A percentile compares a stretch with the other conserved stretches of the same genome.
phyloP scores from a whole-genome alignment of 83 land plant species.

The Larix sibirica region DNA sequence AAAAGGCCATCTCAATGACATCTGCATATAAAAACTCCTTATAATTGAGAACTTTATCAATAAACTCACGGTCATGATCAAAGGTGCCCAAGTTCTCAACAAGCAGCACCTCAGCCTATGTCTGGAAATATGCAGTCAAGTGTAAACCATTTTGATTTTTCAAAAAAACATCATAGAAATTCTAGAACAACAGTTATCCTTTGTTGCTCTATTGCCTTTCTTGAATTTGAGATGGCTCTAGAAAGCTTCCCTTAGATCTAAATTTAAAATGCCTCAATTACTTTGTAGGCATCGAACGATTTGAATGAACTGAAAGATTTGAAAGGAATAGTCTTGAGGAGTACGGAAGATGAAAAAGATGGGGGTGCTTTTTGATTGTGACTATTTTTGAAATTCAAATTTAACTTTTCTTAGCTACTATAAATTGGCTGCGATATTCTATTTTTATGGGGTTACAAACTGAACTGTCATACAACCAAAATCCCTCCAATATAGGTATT shows the following conservation, averaged over 20 bases:
- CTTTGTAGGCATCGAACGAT: not conserved
- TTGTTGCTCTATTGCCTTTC: not conserved
- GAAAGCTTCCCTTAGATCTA: too few species aligned
- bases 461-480: too few species aligned
- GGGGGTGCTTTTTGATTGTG: not conserved
- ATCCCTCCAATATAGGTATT: too few species aligned
- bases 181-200: not conserved
- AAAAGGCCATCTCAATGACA: slow-evolving; percentile 64
- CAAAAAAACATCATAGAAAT: not conserved
- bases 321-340: slow-evolving; percentile 41
- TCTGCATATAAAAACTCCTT: slow-evolving; percentile 63
- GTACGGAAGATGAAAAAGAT: slow-evolving; percentile 20
- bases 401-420: too few species aligned
- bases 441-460: too few species aligned
- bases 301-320: not conserved
- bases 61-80: slow-evolving; percentile 61
- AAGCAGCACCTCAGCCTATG: slow-evolving; percentile 63
- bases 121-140: slow-evolving; percentile 27
- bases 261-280: not conserved
- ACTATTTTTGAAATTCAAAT: too few species aligned
- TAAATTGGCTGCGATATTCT: too few species aligned
- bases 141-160: not conserved
- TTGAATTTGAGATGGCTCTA: too few species aligned
- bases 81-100: slow-evolving; percentile 56
- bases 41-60: slow-evolving; percentile 69